Conservation (phyloP, 1,139 yeast genomes). For the Blastobotrys proliferans region DNA sequence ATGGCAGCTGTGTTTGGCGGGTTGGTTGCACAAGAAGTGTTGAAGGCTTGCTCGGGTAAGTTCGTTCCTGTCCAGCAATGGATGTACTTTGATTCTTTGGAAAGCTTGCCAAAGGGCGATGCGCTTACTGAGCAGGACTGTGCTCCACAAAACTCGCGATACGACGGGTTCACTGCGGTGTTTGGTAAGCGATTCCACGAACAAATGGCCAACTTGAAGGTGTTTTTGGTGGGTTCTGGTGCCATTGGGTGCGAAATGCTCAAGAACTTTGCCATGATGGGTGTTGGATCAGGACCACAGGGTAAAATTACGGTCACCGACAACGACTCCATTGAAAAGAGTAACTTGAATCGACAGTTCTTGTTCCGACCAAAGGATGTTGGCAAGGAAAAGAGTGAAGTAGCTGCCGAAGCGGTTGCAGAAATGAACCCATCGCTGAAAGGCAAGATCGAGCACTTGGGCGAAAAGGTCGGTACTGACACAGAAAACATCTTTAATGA, state of each 20-base stretch:
- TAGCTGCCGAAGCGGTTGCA: slow-evolving; percentile 79
- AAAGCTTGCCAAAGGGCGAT: slow-evolving; percentile 58
- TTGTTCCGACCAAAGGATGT: slow-evolving; percentile 92
- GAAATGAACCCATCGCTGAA: slow-evolving; percentile 78
- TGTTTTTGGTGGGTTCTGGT: slow-evolving; percentile 94
- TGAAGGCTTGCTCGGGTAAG: slow-evolving; percentile 92
- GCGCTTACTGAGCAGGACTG: slow-evolving; percentile 69
- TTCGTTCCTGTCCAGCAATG: slow-evolving; percentile 88
- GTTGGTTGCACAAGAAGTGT: slow-evolving; percentile 90
- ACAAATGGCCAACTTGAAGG: slow-evolving; percentile 66
- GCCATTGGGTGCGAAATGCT: slow-evolving; percentile 99
- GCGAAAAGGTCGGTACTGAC: slow-evolving; percentile 90
- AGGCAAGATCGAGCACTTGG: slow-evolving; percentile 70
- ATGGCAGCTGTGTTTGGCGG: slow-evolving; percentile 92
- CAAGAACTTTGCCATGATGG: slow-evolving; percentile 97
- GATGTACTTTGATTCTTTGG: slow-evolving; percentile 90
- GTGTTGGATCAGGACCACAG: slow-evolving; percentile 84
- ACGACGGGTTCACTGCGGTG: slow-evolving; percentile 91
- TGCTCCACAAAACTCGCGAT: slow-evolving; percentile 73
- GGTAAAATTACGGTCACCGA: slow-evolving; percentile 88
- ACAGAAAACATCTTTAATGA: slow-evolving; percentile 86
- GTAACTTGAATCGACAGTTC: slow-evolving; percentile 93
- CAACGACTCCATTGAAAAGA: slow-evolving; percentile 91
- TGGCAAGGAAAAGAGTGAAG: slow-evolving; percentile 85
- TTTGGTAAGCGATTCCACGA: slow-evolving; percentile 80